phyloP scores from a whole-genome alignment of 257 asterid genomes.

The Nicotiana otophora region DNA sequence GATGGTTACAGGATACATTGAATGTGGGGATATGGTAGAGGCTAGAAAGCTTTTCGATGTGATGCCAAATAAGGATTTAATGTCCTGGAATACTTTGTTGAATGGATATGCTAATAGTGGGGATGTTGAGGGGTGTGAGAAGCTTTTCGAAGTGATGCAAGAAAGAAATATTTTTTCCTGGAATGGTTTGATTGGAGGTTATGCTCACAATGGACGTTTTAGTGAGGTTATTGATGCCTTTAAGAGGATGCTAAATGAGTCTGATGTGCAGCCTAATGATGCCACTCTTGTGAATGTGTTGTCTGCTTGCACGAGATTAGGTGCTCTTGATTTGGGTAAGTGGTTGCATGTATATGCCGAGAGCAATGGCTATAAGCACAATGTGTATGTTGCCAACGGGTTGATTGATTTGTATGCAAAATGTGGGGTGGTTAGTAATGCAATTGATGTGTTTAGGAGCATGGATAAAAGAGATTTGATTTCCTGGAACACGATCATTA shows the following conservation, averaged over 20 bases:
- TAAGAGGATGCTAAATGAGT: conserved; percentile 50
- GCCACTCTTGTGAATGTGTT: conserved; percentile 64
- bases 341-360: conserved; percentile 59
- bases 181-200: conserved; percentile 80
- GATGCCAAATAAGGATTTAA: conserved; percentile 73
- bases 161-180: conserved; percentile 72
- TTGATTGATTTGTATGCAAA: conserved; percentile 80
- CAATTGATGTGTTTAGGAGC: conserved; percentile 44
- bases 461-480: conserved; percentile 59
- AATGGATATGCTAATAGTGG: conserved; percentile 70
- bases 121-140: conserved; percentile 55
- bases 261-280: conserved; percentile 60
- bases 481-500: conserved; percentile 79
- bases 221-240: conserved; percentile 48
- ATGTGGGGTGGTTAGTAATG: conserved; percentile 58
- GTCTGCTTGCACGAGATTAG: conserved; percentile 67
- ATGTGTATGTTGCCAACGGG: conserved; percentile 57
- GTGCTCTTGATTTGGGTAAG: conserved; percentile 68
- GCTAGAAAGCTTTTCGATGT: conserved; percentile 59
- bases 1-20: conserved; percentile 53
- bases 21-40: conserved; percentile 52
- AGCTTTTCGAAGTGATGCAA: conserved; percentile 51
- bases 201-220: conserved; percentile 43
- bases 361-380: conserved; percentile 39
- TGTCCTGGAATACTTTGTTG: conserved; percentile 73